Conservation (phyloP, 768 basidiomycete species). For the Boletus tylopilopsis region DNA sequence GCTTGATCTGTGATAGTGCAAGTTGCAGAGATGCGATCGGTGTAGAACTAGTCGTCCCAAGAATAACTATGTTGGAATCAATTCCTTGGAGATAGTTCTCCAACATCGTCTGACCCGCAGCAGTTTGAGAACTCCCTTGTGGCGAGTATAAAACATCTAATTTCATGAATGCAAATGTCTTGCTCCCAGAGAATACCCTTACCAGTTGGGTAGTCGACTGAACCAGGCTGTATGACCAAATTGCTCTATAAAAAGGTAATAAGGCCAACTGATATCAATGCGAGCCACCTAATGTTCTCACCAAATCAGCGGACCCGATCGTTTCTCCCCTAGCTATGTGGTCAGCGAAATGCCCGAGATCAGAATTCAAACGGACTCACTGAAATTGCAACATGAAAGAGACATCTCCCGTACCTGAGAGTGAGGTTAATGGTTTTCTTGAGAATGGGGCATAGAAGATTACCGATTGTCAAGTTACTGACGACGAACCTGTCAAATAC, state of each 20-base stretch:
- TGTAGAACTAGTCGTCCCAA: slow-evolving; percentile 53
- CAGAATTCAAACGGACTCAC: slow-evolving; percentile 28
- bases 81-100: slow-evolving; percentile 69
- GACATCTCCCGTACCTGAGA: slow-evolving; percentile 58
- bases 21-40: slow-evolving; percentile 55
- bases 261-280: neutral
- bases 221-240: slow-evolving; percentile 58
- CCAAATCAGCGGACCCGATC: slow-evolving; percentile 59
- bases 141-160: slow-evolving; percentile 60
- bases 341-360: neutral
- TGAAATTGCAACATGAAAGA: slow-evolving; percentile 57
- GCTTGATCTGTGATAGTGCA: slow-evolving; percentile 56
- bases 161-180: neutral
- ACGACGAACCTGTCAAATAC: neutral
- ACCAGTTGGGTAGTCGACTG: slow-evolving; percentile 54
- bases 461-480: slow-evolving; percentile 39
- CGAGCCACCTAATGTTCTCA: slow-evolving; percentile 21
- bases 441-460: neutral
- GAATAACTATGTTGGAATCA: slow-evolving; percentile 50
- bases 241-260: slow-evolving; percentile 37
- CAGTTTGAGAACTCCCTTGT: slow-evolving; percentile 44
- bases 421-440: slow-evolving; percentile 35
- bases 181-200: neutral
- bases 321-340: slow-evolving; percentile 38
- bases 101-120: slow-evolving; percentile 53